Percentiles rank a stretch among this genome's conserved stretches.
Evolutionary conservation across 2,329 filamentous ascomycete species (phyloP).

Genomic region (Dactylonectria macrodidyma): DNA sequence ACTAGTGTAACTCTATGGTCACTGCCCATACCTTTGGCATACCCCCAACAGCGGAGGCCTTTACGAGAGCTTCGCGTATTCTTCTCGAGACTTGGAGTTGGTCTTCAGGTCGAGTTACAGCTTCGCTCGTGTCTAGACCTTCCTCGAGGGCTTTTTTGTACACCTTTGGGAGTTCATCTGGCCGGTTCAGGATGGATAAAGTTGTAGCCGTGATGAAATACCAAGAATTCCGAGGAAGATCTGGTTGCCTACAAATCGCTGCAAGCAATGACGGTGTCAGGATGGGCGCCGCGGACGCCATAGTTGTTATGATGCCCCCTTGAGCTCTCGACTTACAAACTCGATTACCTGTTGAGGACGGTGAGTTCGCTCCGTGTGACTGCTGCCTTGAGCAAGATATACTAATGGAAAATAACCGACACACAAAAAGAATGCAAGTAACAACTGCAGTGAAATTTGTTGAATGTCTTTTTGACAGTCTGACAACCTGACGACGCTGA

Average conservation of each 20-base stretch:
- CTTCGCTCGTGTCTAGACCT: slow-evolving; percentile 6
- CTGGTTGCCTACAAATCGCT: slow-evolving; percentile 41
- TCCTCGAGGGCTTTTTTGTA: slow-evolving; percentile 33
- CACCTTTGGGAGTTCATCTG: slow-evolving; percentile 42
- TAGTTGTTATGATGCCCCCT: background rate
- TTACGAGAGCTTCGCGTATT: slow-evolving; percentile 45
- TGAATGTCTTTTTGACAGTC: background rate
- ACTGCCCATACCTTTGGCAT: slow-evolving; percentile 43
- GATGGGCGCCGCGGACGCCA: slow-evolving; percentile 36
- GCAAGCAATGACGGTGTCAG: slow-evolving; percentile 42
- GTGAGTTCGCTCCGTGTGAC: background rate
- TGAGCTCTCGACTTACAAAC: background rate
- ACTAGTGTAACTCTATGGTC: background rate
- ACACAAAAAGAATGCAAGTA: background rate
- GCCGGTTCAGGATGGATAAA: slow-evolving; percentile 42
- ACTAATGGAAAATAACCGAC: too few species aligned
- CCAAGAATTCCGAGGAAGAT: slow-evolving; percentile 45
- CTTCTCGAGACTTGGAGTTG: slow-evolving; percentile 40
- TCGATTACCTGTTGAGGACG: background rate
- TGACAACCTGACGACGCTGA: slow-evolving; percentile 3
- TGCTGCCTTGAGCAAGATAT: too few species aligned
- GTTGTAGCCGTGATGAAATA: slow-evolving; percentile 47
- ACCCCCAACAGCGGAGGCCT: slow-evolving; percentile 45
- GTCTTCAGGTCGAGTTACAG: slow-evolving; percentile 26
- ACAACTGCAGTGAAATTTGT: background rate